These are phyloP conservation scores for Colletotrichum karsti DNA, from an alignment of 2,329 filamentous ascomycete genomes.

Conservation along the genomic window DNA sequence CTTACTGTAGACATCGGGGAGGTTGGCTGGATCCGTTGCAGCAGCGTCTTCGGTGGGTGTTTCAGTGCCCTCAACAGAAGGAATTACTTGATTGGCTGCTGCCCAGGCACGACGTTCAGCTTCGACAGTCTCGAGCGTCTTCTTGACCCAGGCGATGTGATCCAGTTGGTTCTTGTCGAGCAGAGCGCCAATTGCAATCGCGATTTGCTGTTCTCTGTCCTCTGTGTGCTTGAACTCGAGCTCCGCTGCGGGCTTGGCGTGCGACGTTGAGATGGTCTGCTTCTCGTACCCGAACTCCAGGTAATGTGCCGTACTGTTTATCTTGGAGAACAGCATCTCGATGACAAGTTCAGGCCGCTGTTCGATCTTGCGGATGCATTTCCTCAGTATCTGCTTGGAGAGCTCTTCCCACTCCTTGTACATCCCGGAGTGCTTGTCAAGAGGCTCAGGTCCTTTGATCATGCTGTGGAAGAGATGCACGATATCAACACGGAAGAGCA, in stretches of 20 bases:
- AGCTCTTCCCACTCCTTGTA: constrained; percentile 94
- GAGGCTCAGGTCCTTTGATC: constrained; percentile 85
- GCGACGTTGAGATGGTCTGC: constrained; percentile 69
- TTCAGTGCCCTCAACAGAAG: constrained; percentile 41
- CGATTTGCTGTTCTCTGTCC: constrained; percentile 76
- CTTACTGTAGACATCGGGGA: constrained; percentile 57
- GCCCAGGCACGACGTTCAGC: constrained; percentile 83
- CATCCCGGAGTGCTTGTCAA: constrained; percentile 72
- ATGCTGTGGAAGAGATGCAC: constrained; percentile 88
- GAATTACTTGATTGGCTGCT: constrained; percentile 70
- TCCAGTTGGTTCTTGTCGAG: constrained; percentile 82
- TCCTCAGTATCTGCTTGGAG: constrained; percentile 82
- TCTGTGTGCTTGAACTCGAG: constrained; percentile 81
- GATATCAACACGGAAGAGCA: constrained; percentile 92
- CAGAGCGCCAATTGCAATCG: constrained; percentile 80
- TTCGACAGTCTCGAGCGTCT: constrained; percentile 72
- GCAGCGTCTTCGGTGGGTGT: constrained; percentile 34
- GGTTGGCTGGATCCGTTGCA: constrained; percentile 43
- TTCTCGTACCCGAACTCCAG: constrained; percentile 91
- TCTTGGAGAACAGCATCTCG: constrained; percentile 95
- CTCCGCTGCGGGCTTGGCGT: constrained; percentile 77
- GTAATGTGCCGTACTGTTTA: constrained; percentile 82
- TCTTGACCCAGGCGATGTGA: constrained; percentile 84
- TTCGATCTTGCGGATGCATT: constrained; percentile 84
- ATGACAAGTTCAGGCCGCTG: constrained; percentile 86